Evolutionary conservation across 2,329 filamentous ascomycete species (phyloP), one percentile per base, ranked within the genome.

Genomic region (Fusarium verticillioides): DNA sequence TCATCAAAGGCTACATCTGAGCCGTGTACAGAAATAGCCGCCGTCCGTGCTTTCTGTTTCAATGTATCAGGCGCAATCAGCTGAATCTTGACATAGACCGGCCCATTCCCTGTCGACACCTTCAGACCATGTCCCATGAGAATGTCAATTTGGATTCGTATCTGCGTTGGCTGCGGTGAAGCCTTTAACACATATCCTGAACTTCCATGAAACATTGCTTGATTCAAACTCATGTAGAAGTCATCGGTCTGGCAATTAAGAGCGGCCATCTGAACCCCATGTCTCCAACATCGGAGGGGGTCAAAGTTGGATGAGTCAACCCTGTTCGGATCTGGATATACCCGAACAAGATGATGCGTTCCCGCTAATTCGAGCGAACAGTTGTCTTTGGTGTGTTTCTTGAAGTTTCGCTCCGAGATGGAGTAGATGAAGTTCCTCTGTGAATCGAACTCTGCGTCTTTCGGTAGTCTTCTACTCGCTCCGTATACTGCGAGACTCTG

Each of bases 301-400:
- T 66, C 30, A 9, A 73, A 68, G 9, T 73, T 73, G 4, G 70
- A 73, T 3, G 70, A 73, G 28, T 73, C 70, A 3, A 73, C 58
- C 4, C 70, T 53, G 4, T 37, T 73, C 10, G 70, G 56, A 16
- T 73, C 70, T 6, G 70, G 70, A 7, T 73, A 73, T 3, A 70
- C 52, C 3, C 70, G 47, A 15, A 73, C 18, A 21, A 73, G 66
- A 10, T 73, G 70, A 1, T 19, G 28, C 1, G 43, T 52, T 5
- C 34, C 54, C 2, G 16, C 5, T 10, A 60, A 15, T 0, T 19
- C 18, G 10, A 37, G 43, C 21, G 19, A 12, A 1, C 13, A 9
- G 6, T 56, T 28, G 3, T 52, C 52, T 12, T 37, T 39, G 3
- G 32, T 40, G 5, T 58, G 52, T 10, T 60, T 70, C 23, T 44